Evolutionary conservation across 148 eudicot species (phyloP).

Genomic region (Persicaria maculosa): DNA sequence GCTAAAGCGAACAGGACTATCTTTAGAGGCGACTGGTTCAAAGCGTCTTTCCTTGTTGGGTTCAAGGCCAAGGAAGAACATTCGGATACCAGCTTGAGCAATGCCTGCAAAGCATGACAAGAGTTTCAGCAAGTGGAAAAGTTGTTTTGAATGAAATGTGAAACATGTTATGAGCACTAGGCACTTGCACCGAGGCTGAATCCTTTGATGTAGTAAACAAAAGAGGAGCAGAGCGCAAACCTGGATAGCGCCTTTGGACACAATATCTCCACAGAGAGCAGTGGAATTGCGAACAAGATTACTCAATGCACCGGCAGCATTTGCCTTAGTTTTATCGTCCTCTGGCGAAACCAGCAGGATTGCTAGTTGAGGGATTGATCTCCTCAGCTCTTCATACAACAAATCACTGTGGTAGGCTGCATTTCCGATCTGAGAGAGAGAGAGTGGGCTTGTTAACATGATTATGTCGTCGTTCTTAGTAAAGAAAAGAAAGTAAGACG

Average conservation of each 20-base stretch:
- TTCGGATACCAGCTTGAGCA: constrained; percentile 71
- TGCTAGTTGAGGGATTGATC: constrained; percentile 79
- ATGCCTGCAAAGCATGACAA: constrained; percentile 44
- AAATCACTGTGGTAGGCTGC: constrained; percentile 86
- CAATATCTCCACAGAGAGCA: constrained; percentile 85
- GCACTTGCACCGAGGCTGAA: background rate
- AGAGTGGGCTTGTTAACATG: background rate
- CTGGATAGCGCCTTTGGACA: constrained; percentile 88
- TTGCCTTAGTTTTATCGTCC: constrained; percentile 94
- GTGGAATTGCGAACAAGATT: constrained; percentile 92
- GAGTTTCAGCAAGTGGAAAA: too few species aligned
- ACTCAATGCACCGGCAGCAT: constrained; percentile 97
- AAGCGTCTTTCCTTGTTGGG: constrained; percentile 63
- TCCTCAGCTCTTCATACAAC: constrained; percentile 73
- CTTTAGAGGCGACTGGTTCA: constrained; percentile 82
- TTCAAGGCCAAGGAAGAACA: constrained; percentile 69
- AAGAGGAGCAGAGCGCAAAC: constrained; percentile 26
- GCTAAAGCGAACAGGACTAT: constrained; percentile 83
- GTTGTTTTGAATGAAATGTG: too few species aligned
- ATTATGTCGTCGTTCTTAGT: background rate
- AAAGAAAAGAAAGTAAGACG: background rate
- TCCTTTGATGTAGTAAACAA: background rate
- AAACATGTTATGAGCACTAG: too few species aligned
- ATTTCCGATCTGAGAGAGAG: constrained; percentile 61
- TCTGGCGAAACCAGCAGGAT: constrained; percentile 64